Percentiles rank a stretch among this genome's conserved stretches.
Evolutionary conservation across 116 monocot species (phyloP).

Genomic region (Cymodocea nodosa): DNA sequence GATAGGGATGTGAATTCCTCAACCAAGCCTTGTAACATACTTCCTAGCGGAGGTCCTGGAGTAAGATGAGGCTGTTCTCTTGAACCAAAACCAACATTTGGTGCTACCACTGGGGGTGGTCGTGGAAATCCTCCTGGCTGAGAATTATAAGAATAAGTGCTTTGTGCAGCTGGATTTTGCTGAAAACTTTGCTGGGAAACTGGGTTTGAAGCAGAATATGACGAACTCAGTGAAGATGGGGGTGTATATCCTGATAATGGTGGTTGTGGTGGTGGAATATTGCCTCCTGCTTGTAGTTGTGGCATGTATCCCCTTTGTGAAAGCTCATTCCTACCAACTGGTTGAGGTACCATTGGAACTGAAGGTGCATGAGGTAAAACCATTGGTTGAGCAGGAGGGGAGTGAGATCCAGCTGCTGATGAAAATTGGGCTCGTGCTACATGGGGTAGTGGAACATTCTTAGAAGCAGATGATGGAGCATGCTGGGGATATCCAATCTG

Average conservation of each 20-base stretch:
- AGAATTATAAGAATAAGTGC: conserved; percentile 23
- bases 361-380: conserved; percentile 12
- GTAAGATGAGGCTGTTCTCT: conserved; percentile 47
- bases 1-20: conserved; percentile 92
- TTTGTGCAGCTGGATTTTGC: conserved; percentile 15
- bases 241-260: conserved; percentile 10
- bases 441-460: conserved; percentile 10
- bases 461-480: conserved; percentile 9
- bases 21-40: conserved; percentile 49
- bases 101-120: conserved; percentile 30
- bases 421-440: conserved; percentile 7
- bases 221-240: conserved; percentile 24
- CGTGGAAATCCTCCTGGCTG: conserved; percentile 25
- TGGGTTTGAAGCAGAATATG: conserved; percentile 24
- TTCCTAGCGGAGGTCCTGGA: conserved; percentile 43
- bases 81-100: conserved; percentile 26
- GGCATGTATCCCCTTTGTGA: neutral
- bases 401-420: conserved; percentile 5
- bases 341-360: conserved; percentile 32
- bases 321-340: conserved; percentile 15
- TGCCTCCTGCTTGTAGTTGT: conserved; percentile 11
- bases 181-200: conserved; percentile 3
- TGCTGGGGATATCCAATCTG: conserved; percentile 21
- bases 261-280: conserved; percentile 21
- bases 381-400: conserved; percentile 1